A percentile compares a stretch with the other conserved stretches of the same genome.
Evolutionary conservation across 2,329 filamentous ascomycete genomes (phyloP).

Genomic region (Mycosphaerelloides madeirae): DNA sequence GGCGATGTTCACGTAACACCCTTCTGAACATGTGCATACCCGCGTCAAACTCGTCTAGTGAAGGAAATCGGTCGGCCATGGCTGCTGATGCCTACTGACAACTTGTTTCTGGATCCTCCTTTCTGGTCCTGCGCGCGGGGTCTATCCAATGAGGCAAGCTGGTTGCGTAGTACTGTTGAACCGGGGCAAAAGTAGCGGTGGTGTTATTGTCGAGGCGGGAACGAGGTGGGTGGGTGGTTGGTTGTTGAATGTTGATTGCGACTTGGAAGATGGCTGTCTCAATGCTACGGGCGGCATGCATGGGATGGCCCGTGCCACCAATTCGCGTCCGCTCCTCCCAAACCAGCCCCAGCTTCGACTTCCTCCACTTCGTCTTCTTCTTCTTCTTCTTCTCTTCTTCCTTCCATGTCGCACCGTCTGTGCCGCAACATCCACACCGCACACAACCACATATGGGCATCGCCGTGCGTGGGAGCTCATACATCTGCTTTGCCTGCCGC

Average conservation of each 20-base stretch:
- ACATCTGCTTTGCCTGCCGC: not conserved
- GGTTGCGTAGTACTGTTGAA: not conserved
- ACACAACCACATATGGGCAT: too few relatives aligned
- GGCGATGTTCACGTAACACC: not conserved
- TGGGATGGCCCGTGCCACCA: not conserved
- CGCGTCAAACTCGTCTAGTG: conserved; percentile 50
- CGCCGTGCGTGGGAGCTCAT: not conserved
- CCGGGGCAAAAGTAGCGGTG: not conserved
- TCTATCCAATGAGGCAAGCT: too few relatives aligned
- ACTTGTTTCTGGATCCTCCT: conserved; percentile 1
- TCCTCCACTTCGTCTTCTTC: too few relatives aligned
- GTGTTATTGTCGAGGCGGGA: not conserved
- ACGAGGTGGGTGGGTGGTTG: not conserved
- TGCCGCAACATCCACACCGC: too few relatives aligned
- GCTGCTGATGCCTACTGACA: conserved; percentile 13
- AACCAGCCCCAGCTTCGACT: too few relatives aligned
- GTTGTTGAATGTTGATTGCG: not conserved
- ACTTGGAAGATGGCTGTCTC: too few relatives aligned
- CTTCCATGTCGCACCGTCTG: not conserved
- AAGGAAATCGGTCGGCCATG: conserved; percentile 51
- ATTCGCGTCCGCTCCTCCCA: not conserved
- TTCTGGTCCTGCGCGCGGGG: not conserved
- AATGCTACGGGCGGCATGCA: not conserved
- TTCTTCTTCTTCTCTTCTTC: not conserved
- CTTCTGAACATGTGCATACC: conserved; percentile 33